phyloP scores from a whole-genome alignment of 2,329 filamentous ascomycete species.

The Trichoderma afroharzianum region DNA sequence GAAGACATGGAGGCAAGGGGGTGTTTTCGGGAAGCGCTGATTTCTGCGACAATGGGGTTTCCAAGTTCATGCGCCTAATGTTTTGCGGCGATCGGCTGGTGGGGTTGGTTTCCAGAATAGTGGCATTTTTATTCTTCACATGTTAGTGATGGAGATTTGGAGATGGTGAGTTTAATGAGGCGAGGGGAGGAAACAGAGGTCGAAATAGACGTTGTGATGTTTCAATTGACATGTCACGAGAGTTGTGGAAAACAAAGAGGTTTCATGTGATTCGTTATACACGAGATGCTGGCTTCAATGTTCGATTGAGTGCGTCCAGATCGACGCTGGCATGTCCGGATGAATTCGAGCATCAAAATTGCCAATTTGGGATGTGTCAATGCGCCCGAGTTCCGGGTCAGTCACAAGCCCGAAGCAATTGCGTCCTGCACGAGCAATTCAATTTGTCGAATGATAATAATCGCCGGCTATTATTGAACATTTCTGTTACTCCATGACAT shows the following conservation, averaged over 20 bases:
- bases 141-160: not conserved
- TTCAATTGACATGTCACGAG: not conserved
- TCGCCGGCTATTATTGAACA: not conserved
- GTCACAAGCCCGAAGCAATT: not conserved
- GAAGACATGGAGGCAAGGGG: not conserved
- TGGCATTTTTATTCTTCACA: not conserved
- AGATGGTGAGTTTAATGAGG: not conserved
- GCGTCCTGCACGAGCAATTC: not conserved
- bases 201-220: not conserved
- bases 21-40: not conserved
- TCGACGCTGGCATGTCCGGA: not conserved
- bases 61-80: conserved; percentile 4
- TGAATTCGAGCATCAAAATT: not conserved
- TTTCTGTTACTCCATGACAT: not conserved
- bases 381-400: not conserved
- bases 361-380: not conserved
- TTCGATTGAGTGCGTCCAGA: not conserved
- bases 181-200: not conserved
- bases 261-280: not conserved
- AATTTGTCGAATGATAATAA: not conserved
- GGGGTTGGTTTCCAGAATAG: not conserved
- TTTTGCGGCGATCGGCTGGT: conserved; percentile 7
- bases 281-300: not conserved
- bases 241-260: not conserved
- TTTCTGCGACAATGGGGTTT: conserved; percentile 11